Base-by-base conservation (phyloP, 2,329 filamentous ascomycete species). In the Cytospora paraplurivora region DNA sequence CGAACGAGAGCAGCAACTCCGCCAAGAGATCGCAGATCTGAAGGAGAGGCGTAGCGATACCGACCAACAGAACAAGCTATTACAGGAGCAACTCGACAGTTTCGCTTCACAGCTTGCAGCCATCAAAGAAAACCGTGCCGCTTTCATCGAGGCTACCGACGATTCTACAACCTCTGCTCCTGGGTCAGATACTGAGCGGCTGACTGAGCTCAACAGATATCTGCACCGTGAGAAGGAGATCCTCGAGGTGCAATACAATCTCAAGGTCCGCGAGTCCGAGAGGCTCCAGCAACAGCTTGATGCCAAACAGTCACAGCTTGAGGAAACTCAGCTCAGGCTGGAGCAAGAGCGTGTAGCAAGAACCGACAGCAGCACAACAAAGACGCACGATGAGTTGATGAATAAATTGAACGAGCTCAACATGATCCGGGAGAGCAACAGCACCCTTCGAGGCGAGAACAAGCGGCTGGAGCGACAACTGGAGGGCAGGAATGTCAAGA, bases 201-300 rank as follows among this genome's bases (percentile, higher is more conserved):
- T 97, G 11, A 90, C 95, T 66, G 94, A 98, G 71, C 86, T 99
- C 62, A 96, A 96, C 77, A 90, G 86, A 66, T 99, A 95, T 75
- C 81, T 99, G 66, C 89, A 94, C 53, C 90, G 92, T 50, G 96
- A 99, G 77, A 99, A 98, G 80, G 95, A 98, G 74, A 98, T 99
- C 68, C 85, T 97, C 10, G 94, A 99, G 70, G 92, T 97, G n/a
- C 94, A 98, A 72, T 91, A 93, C 71, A 93, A 97, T 69, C 82
- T 98, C 52, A 93, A 94, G 71, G 83, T 88, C 0, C 92, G 96
- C 70, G 95, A 99, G 76, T 84, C 87, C 60, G 96, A 96, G 76
- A 88, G 95, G 60, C 78, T 97, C 50, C 91, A 94, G 71, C 92
- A 97, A 71, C 93, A 98, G 72, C 84, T 97, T 32, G 90, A 96